phyloP scores from a whole-genome alignment of 2,329 filamentous ascomycete species.

The Colletotrichum cuscutae region DNA sequence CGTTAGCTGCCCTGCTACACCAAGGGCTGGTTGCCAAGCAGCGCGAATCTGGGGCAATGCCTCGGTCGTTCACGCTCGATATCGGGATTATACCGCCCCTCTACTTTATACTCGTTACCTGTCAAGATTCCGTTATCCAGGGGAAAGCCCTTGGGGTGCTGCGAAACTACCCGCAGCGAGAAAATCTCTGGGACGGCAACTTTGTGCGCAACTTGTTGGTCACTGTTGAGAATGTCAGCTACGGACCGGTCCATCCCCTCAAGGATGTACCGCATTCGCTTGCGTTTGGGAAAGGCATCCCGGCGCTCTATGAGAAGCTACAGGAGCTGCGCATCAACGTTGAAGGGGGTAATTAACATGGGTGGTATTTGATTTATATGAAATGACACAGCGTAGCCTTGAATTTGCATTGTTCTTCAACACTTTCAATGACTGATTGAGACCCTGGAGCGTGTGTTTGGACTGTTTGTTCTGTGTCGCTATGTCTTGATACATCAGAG shows the following conservation, averaged over 20 bases:
- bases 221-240: conserved; percentile 12
- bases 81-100: conserved; percentile 25
- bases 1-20: conserved; percentile 6
- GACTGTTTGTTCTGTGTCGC: neutral
- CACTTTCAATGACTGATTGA: too few relatives aligned
- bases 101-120: conserved; percentile 20
- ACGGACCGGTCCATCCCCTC: neutral
- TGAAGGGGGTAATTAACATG: neutral
- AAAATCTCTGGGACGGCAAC: conserved; percentile 22
- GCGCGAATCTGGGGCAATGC: neutral
- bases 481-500: neutral
- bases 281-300: conserved; percentile 18
- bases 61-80: conserved; percentile 26
- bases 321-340: conserved; percentile 4
- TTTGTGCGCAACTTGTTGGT: conserved; percentile 17
- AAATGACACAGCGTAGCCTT: neutral
- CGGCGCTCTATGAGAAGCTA: conserved; percentile 21
- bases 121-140: conserved; percentile 7
- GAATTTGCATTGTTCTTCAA: neutral
- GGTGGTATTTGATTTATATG: neutral
- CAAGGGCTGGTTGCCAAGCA: conserved; percentile 5
- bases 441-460: too few relatives aligned
- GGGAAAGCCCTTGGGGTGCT: conserved; percentile 13
- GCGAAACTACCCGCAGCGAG: conserved; percentile 10
- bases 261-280: conserved; percentile 9